Evolutionary conservation across 805 yeast species (phyloP).

Genomic region (Candida endomychidarum): DNA sequence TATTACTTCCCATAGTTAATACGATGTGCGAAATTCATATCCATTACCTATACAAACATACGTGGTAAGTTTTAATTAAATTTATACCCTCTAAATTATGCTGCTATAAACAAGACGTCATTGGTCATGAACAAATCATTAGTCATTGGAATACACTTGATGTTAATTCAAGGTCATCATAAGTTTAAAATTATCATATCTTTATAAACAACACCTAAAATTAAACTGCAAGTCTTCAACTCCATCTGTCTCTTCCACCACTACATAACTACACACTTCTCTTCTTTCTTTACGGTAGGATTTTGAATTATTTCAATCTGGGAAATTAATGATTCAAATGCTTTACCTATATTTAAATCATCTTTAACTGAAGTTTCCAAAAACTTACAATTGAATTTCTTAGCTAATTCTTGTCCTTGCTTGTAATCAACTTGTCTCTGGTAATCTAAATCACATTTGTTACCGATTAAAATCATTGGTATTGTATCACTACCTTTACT

Average conservation of each 20-base stretch:
- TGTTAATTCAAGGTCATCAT: background rate
- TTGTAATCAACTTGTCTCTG: constrained; percentile 61
- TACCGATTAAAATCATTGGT: constrained; percentile 61
- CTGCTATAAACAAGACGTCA: constrained; percentile 1
- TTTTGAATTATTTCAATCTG: constrained; percentile 63
- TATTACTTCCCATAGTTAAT: background rate
- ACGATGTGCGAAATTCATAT: too few species aligned
- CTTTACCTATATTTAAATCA: constrained; percentile 42
- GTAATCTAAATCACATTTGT: constrained; percentile 64
- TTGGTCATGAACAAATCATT: too few species aligned
- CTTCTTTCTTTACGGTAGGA: constrained; percentile 45
- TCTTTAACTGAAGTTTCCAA: constrained; percentile 52
- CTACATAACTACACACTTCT: constrained; percentile 47
- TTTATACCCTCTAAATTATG: too few species aligned
- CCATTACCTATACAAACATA: too few species aligned
- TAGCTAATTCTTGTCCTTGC: constrained; percentile 49
- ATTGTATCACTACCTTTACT: constrained; percentile 50
- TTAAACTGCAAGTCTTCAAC: too few species aligned
- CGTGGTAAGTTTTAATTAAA: too few species aligned
- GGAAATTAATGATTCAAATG: constrained; percentile 59
- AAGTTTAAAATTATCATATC: background rate
- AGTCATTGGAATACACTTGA: too few species aligned
- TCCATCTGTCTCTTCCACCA: background rate
- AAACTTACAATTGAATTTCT: constrained; percentile 44
- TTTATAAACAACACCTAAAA: too few species aligned